Evolutionary conservation across 306 rosid genomes (phyloP).

Genomic region (Acacia confusa): DNA sequence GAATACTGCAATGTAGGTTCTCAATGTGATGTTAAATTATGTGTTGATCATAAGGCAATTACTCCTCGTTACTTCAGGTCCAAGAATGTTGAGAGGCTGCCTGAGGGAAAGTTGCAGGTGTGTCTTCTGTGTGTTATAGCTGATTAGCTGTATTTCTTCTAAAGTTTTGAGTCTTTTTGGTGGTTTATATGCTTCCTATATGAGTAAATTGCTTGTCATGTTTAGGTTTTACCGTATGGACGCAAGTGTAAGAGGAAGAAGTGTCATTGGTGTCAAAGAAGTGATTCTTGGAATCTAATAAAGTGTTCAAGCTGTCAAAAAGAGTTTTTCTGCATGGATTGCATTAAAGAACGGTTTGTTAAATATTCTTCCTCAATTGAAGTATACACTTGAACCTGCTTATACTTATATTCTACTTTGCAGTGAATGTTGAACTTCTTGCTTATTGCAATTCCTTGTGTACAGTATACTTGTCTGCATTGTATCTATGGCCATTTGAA

Average conservation of each 20-base stretch:
- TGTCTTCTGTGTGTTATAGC: slow-evolving; percentile 7
- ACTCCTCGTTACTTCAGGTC: slow-evolving; percentile 74
- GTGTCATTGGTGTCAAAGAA: slow-evolving; percentile 88
- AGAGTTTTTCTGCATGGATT: slow-evolving; percentile 78
- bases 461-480: background rate
- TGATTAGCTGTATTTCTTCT: background rate
- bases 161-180: background rate
- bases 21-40: slow-evolving; percentile 45
- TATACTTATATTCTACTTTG: background rate
- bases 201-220: slow-evolving; percentile 3
- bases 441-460: slow-evolving; percentile 19
- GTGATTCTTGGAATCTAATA: slow-evolving; percentile 59
- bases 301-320: slow-evolving; percentile 83
- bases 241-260: slow-evolving; percentile 60
- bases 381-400: slow-evolving; percentile 16
- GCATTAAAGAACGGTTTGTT: slow-evolving; percentile 84
- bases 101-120: slow-evolving; percentile 67
- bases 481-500: background rate
- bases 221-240: slow-evolving; percentile 55
- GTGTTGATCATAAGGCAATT: slow-evolving; percentile 40
- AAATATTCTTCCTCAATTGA: background rate
- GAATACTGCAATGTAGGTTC: slow-evolving; percentile 64
- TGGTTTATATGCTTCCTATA: slow-evolving; percentile 13
- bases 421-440: slow-evolving; percentile 16
- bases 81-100: slow-evolving; percentile 74